Conservation (phyloP, 2,329 filamentous ascomycete species). For the Colletotrichum incanum region DNA sequence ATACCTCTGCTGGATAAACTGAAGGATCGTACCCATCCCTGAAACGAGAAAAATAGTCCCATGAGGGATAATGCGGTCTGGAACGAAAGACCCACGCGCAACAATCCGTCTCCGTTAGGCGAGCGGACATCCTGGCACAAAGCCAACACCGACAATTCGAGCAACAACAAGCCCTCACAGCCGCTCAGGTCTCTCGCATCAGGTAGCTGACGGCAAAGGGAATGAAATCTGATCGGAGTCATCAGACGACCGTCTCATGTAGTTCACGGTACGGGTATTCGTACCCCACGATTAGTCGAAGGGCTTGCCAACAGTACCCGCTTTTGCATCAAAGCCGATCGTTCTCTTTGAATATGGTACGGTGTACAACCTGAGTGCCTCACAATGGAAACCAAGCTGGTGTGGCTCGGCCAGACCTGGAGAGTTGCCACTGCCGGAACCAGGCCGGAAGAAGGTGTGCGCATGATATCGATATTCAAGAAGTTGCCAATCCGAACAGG, state of each 20-base stretch:
- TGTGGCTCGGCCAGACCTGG: too few relatives aligned
- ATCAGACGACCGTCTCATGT: not conserved
- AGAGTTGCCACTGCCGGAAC: not conserved
- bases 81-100: not conserved
- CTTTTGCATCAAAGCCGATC: too few relatives aligned
- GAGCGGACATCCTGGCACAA: conserved; percentile 7
- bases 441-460: not conserved
- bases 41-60: not conserved
- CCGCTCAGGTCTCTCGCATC: conserved; percentile 16
- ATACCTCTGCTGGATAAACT: conserved; percentile 15
- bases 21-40: not conserved
- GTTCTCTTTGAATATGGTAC: too few relatives aligned
- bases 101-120: not conserved
- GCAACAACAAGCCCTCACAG: conserved; percentile 2
- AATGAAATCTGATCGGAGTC: not conserved
- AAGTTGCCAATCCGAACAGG: not conserved
- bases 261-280: not conserved
- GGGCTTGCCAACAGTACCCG: too few relatives aligned
- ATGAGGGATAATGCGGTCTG: not conserved
- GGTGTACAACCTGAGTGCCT: too few relatives aligned
- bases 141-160: not conserved
- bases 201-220: conserved; percentile 29
- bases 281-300: too few relatives aligned
- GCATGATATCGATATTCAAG: not conserved
- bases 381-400: too few relatives aligned